Evolutionary conservation across 805 yeast species (phyloP), one percentile per base, ranked within the genome.

Genomic region (Candida coquimbonensis): DNA sequence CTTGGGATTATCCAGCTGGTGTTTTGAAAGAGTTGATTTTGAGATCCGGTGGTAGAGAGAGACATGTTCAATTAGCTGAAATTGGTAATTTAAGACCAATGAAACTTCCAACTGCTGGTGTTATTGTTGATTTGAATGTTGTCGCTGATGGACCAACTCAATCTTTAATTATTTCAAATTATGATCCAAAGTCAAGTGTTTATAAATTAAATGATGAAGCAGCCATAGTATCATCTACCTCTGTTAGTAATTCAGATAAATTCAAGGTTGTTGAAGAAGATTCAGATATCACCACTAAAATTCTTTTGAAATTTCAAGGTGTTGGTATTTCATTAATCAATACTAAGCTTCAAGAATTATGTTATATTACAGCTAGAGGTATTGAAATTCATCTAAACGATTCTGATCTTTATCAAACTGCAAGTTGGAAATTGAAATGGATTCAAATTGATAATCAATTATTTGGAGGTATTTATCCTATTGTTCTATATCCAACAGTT

Each of bases 1-100:
- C 99, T 0, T 93, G 96, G 90, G 99, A 93, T 62, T 93, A 77
- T 65, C 99, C 99, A 1, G 88, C 95, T 43, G 97, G 96, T 0
- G 68, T 77, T 9, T 75, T 83, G 39, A 90, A 89, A 61, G 96
- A 90, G 57, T 65, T 93, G 31, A 73, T 88, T 4, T 63, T 93
- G 32, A 71, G 89, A 48, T 73, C 84, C 11, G 83, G 82, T 41
- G 85, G 86, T 1, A 72, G 82, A 27, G 90, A 85, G 58, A 73
- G 97, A 48, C 78, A 80, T 40, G 74, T 95, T 19, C 95, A 88
- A 56, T 65, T 93, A 43, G 93, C 96, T 0, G 98, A 93, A 62
- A 91, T 93, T 55, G 99, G 99, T 24, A 83, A 83, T 49, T 69
- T 89, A 50, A 80, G 82, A 49, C 98, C 98, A 0, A 86, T 91